phyloP scores from a whole-genome alignment of 192 early-diverging fungal genomes.

The Coemansia brasiliensis region DNA sequence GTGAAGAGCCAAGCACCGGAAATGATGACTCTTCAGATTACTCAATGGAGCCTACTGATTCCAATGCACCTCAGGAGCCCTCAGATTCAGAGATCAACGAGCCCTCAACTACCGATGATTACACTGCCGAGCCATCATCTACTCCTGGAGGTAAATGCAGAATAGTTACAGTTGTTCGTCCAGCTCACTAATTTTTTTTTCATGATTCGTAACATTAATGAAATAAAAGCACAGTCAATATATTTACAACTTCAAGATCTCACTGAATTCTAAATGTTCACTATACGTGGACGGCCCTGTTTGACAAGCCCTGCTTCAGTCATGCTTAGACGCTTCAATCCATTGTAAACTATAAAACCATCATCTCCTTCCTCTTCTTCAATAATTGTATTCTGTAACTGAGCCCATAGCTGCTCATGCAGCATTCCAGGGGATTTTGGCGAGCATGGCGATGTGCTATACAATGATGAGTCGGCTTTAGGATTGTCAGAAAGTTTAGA shows the following conservation, averaged over 20 bases:
- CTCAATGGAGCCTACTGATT: neutral
- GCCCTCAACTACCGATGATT: neutral
- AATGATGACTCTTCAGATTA: neutral
- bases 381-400: conserved; percentile 15
- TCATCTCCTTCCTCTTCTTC: conserved; percentile 42
- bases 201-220: neutral
- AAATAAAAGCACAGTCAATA: neutral
- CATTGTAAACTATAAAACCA: conserved; percentile 40
- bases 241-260: neutral
- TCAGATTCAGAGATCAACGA: neutral
- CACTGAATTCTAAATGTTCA: conserved; percentile 23
- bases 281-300: conserved; percentile 35
- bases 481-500: neutral
- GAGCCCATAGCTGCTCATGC: conserved; percentile 23
- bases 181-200: neutral
- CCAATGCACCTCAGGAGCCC: conserved; percentile 1
- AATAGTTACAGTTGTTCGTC: neutral
- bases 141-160: neutral
- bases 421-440: conserved; percentile 12
- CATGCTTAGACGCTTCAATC: conserved; percentile 39
- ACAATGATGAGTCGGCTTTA: neutral
- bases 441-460: conserved; percentile 16
- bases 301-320: conserved; percentile 19
- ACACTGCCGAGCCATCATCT: neutral
- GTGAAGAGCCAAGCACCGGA: neutral